Percentiles rank a stretch among this genome's conserved stretches.
phyloP scores from a whole-genome alignment of 768 basidiomycete species.

The Tylopilus rubrobrunneus region DNA sequence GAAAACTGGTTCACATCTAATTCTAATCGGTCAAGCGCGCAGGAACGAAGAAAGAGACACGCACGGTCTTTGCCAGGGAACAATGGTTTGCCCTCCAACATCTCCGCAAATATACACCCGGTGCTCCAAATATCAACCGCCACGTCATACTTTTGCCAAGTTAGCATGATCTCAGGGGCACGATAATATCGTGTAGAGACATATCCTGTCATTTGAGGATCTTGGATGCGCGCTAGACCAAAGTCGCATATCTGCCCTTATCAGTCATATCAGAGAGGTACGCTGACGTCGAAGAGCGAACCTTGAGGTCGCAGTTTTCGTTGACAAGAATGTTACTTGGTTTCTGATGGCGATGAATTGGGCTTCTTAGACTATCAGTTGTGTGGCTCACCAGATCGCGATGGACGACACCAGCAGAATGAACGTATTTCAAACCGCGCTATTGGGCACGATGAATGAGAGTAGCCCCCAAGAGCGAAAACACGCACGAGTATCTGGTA shows the following conservation, averaged over 20 bases:
- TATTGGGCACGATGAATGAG: conserved; percentile 29
- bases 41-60: conserved; percentile 33
- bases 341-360: conserved; percentile 52
- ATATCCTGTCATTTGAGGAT: conserved; percentile 99
- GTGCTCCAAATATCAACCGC: conserved; percentile 99
- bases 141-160: conserved; percentile 99
- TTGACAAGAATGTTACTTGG: conserved; percentile 99
- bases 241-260: conserved; percentile 89
- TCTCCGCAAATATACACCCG: conserved; percentile 99
- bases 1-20: conserved; percentile 99
- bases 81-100: conserved; percentile 97
- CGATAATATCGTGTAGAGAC: conserved; percentile 99
- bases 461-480: neutral
- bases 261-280: conserved; percentile 2
- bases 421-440: conserved; percentile 99
- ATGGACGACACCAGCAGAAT: conserved; percentile 98
- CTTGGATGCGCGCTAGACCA: conserved; percentile 96
- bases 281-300: conserved; percentile 28
- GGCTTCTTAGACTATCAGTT: neutral
- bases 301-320: conserved; percentile 99
- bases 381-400: conserved; percentile 73
- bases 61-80: conserved; percentile 99
- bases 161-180: conserved; percentile 99
- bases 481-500: conserved; percentile 91
- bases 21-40: neutral